A percentile compares a stretch with the other conserved stretches of the same genome.
Conservation (phyloP, 495 filamentous ascomycete genomes). For the Cudoniella acicularis region DNA sequence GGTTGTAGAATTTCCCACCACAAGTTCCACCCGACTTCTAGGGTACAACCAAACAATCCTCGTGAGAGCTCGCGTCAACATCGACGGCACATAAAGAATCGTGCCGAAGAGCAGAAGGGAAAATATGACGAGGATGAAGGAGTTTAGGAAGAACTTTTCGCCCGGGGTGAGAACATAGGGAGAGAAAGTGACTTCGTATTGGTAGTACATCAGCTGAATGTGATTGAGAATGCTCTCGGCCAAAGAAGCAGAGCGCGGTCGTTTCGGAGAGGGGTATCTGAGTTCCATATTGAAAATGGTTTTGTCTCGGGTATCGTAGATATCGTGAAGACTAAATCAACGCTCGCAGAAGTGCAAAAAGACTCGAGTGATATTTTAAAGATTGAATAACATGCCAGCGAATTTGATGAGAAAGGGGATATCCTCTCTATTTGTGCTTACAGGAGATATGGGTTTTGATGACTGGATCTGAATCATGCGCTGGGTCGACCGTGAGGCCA, state of each 20-base stretch:
- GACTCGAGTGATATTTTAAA: too few relatives aligned
- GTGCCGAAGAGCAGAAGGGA: slow-evolving; percentile 6
- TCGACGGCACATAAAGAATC: slow-evolving; percentile 7
- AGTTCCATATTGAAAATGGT: slow-evolving; percentile 1
- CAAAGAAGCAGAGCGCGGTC: neutral
- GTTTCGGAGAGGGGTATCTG: neutral
- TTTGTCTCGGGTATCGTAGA: too few relatives aligned
- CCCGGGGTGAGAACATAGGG: slow-evolving; percentile 77
- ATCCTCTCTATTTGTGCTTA: too few relatives aligned
- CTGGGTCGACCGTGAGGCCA: too few relatives aligned
- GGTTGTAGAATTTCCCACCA: neutral
- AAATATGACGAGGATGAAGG: slow-evolving; percentile 8
- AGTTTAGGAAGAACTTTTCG: slow-evolving; percentile 72
- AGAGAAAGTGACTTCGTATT: slow-evolving; percentile 77
- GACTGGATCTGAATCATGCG: too few relatives aligned
- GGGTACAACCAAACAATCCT: slow-evolving; percentile 6
- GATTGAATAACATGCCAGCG: too few relatives aligned
- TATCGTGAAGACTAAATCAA: too few relatives aligned
- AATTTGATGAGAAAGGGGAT: too few relatives aligned
- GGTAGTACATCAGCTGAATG: slow-evolving; percentile 72
- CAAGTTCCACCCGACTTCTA: neutral
- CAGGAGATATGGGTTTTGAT: too few relatives aligned
- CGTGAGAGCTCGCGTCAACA: neutral
- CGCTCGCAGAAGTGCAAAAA: too few relatives aligned
- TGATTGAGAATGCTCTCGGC: slow-evolving; percentile 46